Evolutionary conservation across 2,329 filamentous ascomycete species (phyloP), one percentile per base, ranked within the genome.

Genomic region (Purpureocillium takamizusanense): DNA sequence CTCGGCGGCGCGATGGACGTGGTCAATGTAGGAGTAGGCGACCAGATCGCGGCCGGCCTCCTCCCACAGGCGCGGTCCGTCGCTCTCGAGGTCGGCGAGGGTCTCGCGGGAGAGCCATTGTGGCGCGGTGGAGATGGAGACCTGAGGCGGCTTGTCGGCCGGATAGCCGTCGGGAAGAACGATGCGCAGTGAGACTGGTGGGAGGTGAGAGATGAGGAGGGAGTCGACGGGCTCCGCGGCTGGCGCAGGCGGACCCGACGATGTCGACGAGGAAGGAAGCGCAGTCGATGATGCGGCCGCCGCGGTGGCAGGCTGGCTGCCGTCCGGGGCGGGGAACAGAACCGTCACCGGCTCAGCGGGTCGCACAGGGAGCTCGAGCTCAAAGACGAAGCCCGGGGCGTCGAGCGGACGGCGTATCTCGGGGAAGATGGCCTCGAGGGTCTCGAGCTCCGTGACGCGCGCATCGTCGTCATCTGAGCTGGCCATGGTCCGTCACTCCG

Each of bases 381-480:
- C 63, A 52, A 80, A 70, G 7, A 61, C 63, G 48, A 70, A 69
- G n/a, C 33, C 23, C 3, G 44, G 43, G 25, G 65, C 49, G 7
- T 62, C 52, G 33, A 65, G 55, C 15, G 66, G 54, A 8, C 61
- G 57, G 23, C 64, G 64, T 12, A 83, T 71, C 56, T 83, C 80
- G n/a, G 79, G 79, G 46, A 73, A 84, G 50, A 84, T 83, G 44
- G 78, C 76, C 40, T 67, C 61, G 40, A 83, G 67, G 12, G 76
- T 72, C 49, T 68, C 70, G 39, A 83, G 65, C 63, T 83, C 79
- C 34, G 69, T 62, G 39, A 66, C 57, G 36, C 79, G 76, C 45
- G 67, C 63, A 49, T 78, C 72, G 47, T 74, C 68, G 50, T 78
- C 71, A 49, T 73, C 67, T 45, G 57, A 60, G 41, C 60, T 60